Evolutionary conservation across 192 early-diverging fungal genomes (phyloP).

Genomic region (Backusella liffmaniae): DNA sequence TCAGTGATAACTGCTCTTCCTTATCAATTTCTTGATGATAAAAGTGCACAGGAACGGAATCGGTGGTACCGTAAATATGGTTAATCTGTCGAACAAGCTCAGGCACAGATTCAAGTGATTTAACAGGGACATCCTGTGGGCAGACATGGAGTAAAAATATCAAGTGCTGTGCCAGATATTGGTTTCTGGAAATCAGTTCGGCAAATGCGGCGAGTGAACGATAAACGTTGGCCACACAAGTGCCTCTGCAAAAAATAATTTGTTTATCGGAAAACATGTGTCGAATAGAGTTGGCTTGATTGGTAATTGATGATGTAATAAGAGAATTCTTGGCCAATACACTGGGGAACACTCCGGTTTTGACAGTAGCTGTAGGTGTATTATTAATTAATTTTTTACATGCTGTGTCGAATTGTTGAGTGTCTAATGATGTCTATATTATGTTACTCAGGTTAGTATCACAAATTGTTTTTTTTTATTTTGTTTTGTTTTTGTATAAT

Average conservation of each 20-base stretch:
- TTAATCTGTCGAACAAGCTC: neutral
- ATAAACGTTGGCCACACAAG: neutral
- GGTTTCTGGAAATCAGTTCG: neutral
- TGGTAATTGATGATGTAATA: neutral
- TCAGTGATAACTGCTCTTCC: neutral
- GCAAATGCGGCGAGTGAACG: neutral
- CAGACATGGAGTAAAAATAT: neutral
- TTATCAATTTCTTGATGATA: constrained; percentile 4
- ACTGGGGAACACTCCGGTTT: neutral
- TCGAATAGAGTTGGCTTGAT: neutral
- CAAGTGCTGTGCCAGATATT: neutral
- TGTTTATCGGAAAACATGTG: neutral
- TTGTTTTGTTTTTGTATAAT: neutral
- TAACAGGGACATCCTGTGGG: neutral
- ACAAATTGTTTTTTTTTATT: neutral
- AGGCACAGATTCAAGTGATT: neutral
- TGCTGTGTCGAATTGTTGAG: neutral
- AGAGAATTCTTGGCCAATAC: neutral
- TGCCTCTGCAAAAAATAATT: neutral
- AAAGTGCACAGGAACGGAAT: constrained; percentile 1
- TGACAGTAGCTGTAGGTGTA: neutral
- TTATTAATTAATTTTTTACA: neutral
- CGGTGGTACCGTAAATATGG: neutral
- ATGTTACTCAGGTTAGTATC: neutral
- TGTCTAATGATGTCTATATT: constrained; percentile 1